Conservation (phyloP, 2,329 filamentous ascomycete species). For the Septoria linicola region DNA sequence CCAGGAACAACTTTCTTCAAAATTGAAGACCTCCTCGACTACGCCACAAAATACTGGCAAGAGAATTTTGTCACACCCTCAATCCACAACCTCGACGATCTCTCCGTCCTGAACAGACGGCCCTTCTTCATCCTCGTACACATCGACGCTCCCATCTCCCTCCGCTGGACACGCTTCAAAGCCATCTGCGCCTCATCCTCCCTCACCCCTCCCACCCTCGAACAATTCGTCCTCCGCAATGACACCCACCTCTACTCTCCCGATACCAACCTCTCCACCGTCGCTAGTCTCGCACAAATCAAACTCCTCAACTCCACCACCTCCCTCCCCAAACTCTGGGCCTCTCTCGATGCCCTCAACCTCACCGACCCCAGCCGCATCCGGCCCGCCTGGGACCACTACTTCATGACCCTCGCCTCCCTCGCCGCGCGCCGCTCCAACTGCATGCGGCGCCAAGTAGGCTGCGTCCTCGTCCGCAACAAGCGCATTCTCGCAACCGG, state of each 20-base stretch:
- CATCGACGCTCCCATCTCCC: slow-evolving; percentile 81
- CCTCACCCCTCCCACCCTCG: slow-evolving; percentile 51
- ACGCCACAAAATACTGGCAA: slow-evolving; percentile 81
- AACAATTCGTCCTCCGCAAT: slow-evolving; percentile 60
- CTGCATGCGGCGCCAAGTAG: slow-evolving; percentile 97
- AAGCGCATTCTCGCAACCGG: slow-evolving; percentile 89
- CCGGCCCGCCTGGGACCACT: slow-evolving; percentile 89
- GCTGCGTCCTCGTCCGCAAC: slow-evolving; percentile 85
- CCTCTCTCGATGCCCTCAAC: slow-evolving; percentile 70
- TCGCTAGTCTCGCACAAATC: slow-evolving; percentile 79
- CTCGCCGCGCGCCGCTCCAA: slow-evolving; percentile 88
- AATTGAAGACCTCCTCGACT: slow-evolving; percentile 71
- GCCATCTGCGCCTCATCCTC: slow-evolving; percentile 52
- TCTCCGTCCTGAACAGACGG: slow-evolving; percentile 73
- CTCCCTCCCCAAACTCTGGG: slow-evolving; percentile 68
- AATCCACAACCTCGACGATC: slow-evolving; percentile 74
- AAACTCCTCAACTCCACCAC: slow-evolving; percentile 82
- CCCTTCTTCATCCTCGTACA: slow-evolving; percentile 93
- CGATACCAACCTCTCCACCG: slow-evolving; percentile 63
- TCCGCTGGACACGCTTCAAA: slow-evolving; percentile 79
- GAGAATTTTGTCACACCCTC: slow-evolving; percentile 83
- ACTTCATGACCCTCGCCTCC: slow-evolving; percentile 96
- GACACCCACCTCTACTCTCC: slow-evolving; percentile 75
- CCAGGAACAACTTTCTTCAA: slow-evolving; percentile 53
- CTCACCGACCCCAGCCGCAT: slow-evolving; percentile 76